phyloP scores from a whole-genome alignment of 2,329 filamentous ascomycete species.

The Cordyceps cicadae region DNA sequence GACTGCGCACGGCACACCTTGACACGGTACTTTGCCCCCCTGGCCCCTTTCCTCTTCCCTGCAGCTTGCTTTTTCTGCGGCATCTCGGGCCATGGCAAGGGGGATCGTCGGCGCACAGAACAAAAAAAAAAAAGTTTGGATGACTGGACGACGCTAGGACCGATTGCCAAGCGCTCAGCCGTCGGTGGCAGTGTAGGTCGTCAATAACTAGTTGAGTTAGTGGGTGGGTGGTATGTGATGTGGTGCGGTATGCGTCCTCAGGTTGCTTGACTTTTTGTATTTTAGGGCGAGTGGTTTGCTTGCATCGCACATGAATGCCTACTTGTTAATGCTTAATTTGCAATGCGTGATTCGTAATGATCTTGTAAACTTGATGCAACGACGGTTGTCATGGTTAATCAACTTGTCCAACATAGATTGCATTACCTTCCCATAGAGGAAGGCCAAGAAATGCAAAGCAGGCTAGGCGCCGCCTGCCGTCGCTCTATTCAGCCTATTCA shows the following conservation, averaged over 20 bases:
- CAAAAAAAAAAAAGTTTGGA: background rate
- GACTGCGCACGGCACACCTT: background rate
- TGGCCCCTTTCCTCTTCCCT: background rate
- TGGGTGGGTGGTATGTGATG: too few relatives aligned
- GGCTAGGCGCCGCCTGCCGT: background rate
- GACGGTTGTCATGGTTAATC: background rate
- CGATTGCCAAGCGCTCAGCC: background rate
- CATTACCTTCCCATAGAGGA: slow-evolving; percentile 4
- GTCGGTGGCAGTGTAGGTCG: background rate
- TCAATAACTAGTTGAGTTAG: too few relatives aligned
- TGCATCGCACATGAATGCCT: background rate
- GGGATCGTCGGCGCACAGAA: background rate
- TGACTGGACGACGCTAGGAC: slow-evolving; percentile 2
- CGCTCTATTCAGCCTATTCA: background rate
- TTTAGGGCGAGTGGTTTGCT: background rate
- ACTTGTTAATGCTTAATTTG: background rate
- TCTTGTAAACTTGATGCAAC: background rate
- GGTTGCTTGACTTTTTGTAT: background rate
- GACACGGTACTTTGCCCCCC: background rate
- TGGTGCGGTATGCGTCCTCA: background rate
- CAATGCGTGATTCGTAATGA: background rate
- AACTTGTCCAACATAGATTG: background rate
- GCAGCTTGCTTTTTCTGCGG: background rate
- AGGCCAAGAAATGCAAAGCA: background rate
- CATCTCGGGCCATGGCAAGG: background rate